These are phyloP conservation scores for Rhizophlyctis rosea DNA, from an alignment of 192 early-diverging fungal genomes.

Conservation along the genomic window DNA sequence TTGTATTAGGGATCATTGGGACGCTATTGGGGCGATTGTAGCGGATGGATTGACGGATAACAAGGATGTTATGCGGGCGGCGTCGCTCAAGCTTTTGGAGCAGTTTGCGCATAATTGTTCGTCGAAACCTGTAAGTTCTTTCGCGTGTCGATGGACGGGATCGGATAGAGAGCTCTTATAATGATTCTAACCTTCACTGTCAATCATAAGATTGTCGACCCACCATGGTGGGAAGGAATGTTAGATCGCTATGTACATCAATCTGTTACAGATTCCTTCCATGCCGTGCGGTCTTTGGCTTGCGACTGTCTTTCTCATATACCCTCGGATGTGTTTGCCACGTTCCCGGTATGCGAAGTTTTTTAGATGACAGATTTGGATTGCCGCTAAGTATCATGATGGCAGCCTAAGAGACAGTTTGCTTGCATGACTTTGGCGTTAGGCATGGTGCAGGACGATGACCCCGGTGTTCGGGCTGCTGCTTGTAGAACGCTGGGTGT, in stretches of 20 bases:
- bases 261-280: constrained; percentile 17
- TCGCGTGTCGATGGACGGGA: neutral
- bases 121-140: no score
- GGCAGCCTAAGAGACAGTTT: constrained; percentile 15
- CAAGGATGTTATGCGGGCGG: constrained; percentile 26
- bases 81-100: constrained; percentile 32
- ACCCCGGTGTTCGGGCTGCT: constrained; percentile 55
- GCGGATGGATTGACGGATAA: neutral
- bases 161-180: no score
- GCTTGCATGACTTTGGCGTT: constrained; percentile 24
- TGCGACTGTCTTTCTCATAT: constrained; percentile 31
- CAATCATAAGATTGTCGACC: no score
- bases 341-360: constrained; percentile 17
- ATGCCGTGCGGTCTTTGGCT: constrained; percentile 29
- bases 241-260: constrained; percentile 13
- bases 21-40: constrained; percentile 1
- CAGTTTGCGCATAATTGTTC: constrained; percentile 28
- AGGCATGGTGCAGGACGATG: constrained; percentile 42
- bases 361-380: neutral
- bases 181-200: no score
- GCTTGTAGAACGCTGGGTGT: constrained; percentile 65
- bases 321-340: constrained; percentile 18
- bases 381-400: neutral
- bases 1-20: neutral
- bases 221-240: constrained; percentile 21